A percentile compares a stretch with the other conserved stretches of the same genome.
These are phyloP conservation scores for Syncephalastrum racemosum DNA, from an alignment of 371 early-diverging fungal genomes.

Conservation along the genomic window DNA sequence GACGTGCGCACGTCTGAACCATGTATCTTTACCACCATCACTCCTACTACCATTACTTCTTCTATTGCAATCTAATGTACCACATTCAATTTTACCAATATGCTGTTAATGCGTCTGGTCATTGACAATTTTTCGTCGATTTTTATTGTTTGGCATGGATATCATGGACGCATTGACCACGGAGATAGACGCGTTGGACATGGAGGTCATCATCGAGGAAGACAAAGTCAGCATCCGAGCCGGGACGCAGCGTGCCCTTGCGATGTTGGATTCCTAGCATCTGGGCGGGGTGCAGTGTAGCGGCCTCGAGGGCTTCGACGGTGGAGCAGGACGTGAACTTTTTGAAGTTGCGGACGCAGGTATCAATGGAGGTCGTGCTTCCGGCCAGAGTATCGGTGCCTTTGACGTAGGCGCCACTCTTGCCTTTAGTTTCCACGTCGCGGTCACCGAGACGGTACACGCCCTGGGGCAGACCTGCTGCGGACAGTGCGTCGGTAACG, in stretches of 20 bases:
- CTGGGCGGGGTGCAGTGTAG: constrained; percentile 76
- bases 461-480: constrained; percentile 67
- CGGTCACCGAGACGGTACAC: constrained; percentile 65
- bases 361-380: constrained; percentile 66
- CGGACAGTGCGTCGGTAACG: constrained; percentile 80
- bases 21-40: too few species aligned
- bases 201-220: constrained; percentile 65
- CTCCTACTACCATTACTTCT: too few species aligned
- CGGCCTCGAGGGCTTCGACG: constrained; percentile 82
- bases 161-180: constrained; percentile 39
- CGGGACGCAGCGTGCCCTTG: constrained; percentile 70
- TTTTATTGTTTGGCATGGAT: too few species aligned
- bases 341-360: constrained; percentile 74
- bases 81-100: too few species aligned
- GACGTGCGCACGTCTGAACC: too few species aligned
- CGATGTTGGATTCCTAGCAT: constrained; percentile 62
- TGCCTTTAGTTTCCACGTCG: constrained; percentile 40
- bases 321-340: constrained; percentile 69
- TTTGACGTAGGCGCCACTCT: constrained; percentile 59
- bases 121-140: too few species aligned
- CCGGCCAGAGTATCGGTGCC: constrained; percentile 77
- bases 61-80: too few species aligned
- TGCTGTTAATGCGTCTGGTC: too few species aligned
- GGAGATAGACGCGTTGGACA: constrained; percentile 67
- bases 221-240: constrained; percentile 78